These are phyloP conservation scores for Pseudonitzschia multiseries DNA, from an alignment of 108 stramenopile species.

Conservation along the genomic window DNA sequence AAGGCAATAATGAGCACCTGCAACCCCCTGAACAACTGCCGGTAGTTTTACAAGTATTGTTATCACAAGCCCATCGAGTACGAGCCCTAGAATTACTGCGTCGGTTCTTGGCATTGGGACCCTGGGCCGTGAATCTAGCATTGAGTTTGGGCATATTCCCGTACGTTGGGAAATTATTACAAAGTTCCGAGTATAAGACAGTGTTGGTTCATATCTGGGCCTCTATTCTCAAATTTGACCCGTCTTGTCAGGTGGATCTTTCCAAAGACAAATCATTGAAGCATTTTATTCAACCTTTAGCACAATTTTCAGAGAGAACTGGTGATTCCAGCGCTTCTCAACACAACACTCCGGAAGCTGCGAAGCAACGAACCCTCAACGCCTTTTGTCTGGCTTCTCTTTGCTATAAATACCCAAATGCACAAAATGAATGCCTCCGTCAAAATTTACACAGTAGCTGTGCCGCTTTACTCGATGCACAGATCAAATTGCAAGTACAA, in stretches of 20 bases:
- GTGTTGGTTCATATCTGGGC: conserved; percentile 95
- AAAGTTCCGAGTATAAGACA: conserved; percentile 90
- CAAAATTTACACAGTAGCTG: conserved; percentile 75
- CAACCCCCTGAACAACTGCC: conserved; percentile 94
- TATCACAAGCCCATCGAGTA: conserved; percentile 89
- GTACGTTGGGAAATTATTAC: conserved; percentile 94
- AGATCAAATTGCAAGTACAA: conserved; percentile 31
- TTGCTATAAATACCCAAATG: conserved; percentile 72
- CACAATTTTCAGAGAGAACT: conserved; percentile 42
- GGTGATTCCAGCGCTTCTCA: conserved; percentile 5
- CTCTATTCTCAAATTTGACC: conserved; percentile 88
- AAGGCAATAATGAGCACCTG: conserved; percentile 28
- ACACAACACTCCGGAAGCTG: conserved; percentile 36
- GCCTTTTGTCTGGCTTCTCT: conserved; percentile 87
- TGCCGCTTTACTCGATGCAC: conserved; percentile 53
- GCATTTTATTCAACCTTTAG: conserved; percentile 87
- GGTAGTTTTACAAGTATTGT: conserved; percentile 93
- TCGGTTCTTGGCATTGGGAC: conserved; percentile 89
- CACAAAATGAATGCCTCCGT: conserved; percentile 85
- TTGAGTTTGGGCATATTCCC: conserved; percentile 96
- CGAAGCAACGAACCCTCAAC: conserved; percentile 82
- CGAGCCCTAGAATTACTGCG: conserved; percentile 88
- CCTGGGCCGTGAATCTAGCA: conserved; percentile 93
- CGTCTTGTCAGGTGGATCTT: conserved; percentile 88
- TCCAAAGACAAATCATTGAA: conserved; percentile 84